A percentile compares a stretch with the other conserved stretches of the same genome.
Evolutionary conservation across 768 basidiomycete genomes (phyloP).

Genomic region (Collybia nuda): DNA sequence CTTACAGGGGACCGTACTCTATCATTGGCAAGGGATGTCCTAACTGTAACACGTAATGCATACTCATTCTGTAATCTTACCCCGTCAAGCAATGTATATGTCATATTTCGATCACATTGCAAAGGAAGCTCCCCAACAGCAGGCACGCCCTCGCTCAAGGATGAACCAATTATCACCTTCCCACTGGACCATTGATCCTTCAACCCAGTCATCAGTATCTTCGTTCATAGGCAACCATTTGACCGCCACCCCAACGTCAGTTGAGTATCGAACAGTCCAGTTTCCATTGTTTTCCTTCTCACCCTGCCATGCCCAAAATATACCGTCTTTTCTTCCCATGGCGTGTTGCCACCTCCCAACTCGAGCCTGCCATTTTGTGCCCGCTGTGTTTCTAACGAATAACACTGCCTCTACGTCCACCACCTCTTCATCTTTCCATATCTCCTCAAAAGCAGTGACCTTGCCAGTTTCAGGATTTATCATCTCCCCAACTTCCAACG

Average conservation of each 20-base stretch:
- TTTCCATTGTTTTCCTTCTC: not conserved
- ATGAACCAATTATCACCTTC: slow-evolving; percentile 10
- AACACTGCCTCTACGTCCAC: slow-evolving; percentile 5
- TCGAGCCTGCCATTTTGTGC: slow-evolving; percentile 14
- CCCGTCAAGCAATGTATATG: not conserved
- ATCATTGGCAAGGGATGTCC: slow-evolving; percentile 67
- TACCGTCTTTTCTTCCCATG: slow-evolving; percentile 10
- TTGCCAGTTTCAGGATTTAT: slow-evolving; percentile 28
- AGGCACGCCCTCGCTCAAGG: slow-evolving; percentile 5
- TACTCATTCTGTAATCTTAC: not conserved
- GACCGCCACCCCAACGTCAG: not conserved
- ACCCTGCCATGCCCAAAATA: slow-evolving; percentile 21
- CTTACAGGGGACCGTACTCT: slow-evolving; percentile 61
- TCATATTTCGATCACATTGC: not conserved
- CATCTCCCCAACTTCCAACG: slow-evolving; percentile 32
- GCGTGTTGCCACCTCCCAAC: slow-evolving; percentile 15
- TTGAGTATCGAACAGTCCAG: slow-evolving; percentile 9
- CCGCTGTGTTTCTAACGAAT: slow-evolving; percentile 13
- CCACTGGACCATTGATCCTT: slow-evolving; percentile 10
- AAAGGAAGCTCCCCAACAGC: too few relatives aligned
- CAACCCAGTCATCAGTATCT: slow-evolving; percentile 8
- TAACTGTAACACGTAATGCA: slow-evolving; percentile 13
- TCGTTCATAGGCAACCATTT: slow-evolving; percentile 9
- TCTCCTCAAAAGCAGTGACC: slow-evolving; percentile 28
- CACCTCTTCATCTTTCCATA: slow-evolving; percentile 28